Conservation (phyloP, 352 stramenopile species). For the Phytopythium delawarense region DNA sequence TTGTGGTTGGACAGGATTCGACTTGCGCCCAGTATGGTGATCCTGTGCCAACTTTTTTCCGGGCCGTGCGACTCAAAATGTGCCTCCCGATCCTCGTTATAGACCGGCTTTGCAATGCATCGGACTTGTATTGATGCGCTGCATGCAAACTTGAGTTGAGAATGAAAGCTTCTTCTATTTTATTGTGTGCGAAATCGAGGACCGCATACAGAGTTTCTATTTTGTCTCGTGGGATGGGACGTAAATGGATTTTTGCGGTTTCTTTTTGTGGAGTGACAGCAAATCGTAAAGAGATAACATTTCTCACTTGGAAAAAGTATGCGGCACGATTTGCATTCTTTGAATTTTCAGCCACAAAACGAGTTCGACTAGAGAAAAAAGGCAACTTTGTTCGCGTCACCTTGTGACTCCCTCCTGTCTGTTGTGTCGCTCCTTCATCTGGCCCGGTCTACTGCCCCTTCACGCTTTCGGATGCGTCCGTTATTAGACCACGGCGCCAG, state of each 20-base stretch:
- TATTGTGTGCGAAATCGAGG: no score
- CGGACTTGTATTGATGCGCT: no score
- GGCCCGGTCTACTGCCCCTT: not conserved
- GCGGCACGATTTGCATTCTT: not conserved
- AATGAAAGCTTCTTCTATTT: no score
- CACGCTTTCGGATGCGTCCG: no score
- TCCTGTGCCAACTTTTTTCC: not conserved
- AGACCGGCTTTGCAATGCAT: not conserved
- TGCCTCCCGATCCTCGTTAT: not conserved
- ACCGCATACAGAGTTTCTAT: no score
- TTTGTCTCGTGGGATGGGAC: not conserved
- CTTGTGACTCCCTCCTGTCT: not conserved
- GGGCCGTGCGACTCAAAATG: slow-evolving; percentile 3
- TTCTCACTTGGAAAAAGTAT: not conserved
- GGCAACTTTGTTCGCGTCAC: not conserved
- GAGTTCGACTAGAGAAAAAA: not conserved
- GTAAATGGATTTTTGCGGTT: not conserved
- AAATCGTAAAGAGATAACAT: not conserved
- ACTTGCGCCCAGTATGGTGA: not conserved
- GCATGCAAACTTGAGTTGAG: not conserved
- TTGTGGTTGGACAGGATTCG: not conserved
- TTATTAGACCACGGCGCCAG: not conserved
- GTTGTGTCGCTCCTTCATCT: not conserved
- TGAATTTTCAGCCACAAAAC: not conserved
- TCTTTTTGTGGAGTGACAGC: not conserved